Evolutionary conservation across 169 alveolate species (phyloP).

Genomic region (Theileria sp.): DNA sequence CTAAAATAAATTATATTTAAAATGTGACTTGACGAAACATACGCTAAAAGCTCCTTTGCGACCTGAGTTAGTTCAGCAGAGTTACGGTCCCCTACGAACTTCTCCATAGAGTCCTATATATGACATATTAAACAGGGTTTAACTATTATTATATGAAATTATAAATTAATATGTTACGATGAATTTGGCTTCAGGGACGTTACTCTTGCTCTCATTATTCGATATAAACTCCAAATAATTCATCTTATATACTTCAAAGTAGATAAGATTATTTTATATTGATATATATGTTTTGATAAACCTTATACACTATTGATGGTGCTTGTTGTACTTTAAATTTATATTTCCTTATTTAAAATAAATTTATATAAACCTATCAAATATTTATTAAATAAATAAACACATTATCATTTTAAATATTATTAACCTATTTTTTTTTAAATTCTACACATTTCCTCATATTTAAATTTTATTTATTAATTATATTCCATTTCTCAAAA

Average conservation of each 20-base stretch:
- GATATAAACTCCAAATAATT: constrained; percentile 45
- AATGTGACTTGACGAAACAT: not conserved
- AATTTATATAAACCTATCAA: too few species aligned
- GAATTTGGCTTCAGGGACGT: constrained; percentile 59
- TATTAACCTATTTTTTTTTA: not conserved
- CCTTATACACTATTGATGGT: not conserved
- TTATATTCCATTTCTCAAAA: not conserved
- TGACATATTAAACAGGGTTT: too few species aligned
- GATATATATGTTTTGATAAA: not conserved
- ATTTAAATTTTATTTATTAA: too few species aligned
- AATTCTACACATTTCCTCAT: not conserved
- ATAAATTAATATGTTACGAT: constrained; percentile 32
- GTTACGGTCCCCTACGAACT: constrained; percentile 55
- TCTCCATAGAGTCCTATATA: constrained; percentile 59
- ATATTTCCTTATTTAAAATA: not conserved
- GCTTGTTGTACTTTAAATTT: not conserved
- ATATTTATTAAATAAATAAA: not conserved
- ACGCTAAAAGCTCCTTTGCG: constrained; percentile 69
- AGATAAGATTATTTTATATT: not conserved
- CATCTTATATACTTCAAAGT: not conserved
- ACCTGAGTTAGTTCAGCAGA: constrained; percentile 46
- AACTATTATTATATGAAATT: not conserved
- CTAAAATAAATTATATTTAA: constrained; percentile 22
- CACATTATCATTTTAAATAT: not conserved
- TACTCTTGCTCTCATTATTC: constrained; percentile 13